Percentiles rank a stretch among this genome's conserved stretches.
These are phyloP conservation scores for Protomyces gravidus DNA, from an alignment of 1,139 yeast species.

Conservation along the genomic window DNA sequence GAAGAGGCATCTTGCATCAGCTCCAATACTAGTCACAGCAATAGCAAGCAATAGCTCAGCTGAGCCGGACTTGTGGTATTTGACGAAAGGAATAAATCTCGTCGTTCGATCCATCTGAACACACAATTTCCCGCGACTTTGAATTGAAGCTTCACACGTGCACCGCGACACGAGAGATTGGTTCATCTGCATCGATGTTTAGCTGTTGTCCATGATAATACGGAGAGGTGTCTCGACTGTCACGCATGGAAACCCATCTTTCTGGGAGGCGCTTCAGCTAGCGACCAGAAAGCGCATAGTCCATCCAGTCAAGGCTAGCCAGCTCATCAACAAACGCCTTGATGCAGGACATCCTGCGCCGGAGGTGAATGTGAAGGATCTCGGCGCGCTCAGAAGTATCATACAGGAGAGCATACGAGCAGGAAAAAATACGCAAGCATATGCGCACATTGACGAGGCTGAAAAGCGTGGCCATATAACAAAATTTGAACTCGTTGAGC, in stretches of 20 bases:
- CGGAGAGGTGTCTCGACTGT: not conserved
- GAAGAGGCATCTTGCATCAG: not conserved
- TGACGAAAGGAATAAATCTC: too few relatives aligned
- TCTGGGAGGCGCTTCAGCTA: not conserved
- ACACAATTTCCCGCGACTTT: too few relatives aligned
- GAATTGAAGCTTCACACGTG: too few relatives aligned
- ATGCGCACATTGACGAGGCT: constrained; percentile 8
- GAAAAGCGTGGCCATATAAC: constrained; percentile 3
- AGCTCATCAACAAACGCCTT: constrained; percentile 11
- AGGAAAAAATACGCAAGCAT: constrained; percentile 7
- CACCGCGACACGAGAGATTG: too few relatives aligned
- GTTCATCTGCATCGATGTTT: too few relatives aligned
- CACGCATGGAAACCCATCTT: not conserved
- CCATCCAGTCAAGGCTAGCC: constrained; percentile 20
- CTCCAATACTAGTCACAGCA: not conserved
- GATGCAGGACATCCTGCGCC: constrained; percentile 12
- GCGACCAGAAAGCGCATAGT: constrained; percentile 7
- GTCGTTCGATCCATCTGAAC: too few relatives aligned
- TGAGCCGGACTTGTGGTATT: too few relatives aligned
- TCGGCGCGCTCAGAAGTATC: not conserved
- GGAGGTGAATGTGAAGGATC: not conserved
- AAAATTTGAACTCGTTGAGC: constrained; percentile 6
- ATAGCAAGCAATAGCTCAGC: too few relatives aligned
- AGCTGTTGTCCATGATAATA: not conserved
- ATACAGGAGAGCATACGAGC: not conserved